Conservation (phyloP, 257 asterid genomes). For the Ilex aquifolium region DNA sequence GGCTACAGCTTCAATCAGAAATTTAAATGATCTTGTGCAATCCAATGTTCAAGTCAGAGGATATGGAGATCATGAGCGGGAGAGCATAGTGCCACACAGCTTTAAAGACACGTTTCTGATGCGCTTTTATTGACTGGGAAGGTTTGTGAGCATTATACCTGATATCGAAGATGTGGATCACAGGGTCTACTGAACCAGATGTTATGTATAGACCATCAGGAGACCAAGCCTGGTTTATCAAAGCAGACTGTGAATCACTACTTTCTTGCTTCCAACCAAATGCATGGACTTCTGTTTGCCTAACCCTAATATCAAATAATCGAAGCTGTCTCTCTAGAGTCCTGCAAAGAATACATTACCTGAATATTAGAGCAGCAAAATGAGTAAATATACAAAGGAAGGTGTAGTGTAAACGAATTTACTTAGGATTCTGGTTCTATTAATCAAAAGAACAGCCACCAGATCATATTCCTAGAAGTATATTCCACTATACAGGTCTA, state of each 20-base stretch:
- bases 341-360: too few relatives aligned
- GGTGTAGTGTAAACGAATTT: too few relatives aligned
- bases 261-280: constrained; percentile 93
- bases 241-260: constrained; percentile 84
- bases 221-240: constrained; percentile 87
- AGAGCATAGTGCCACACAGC: constrained; percentile 58
- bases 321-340: too few relatives aligned
- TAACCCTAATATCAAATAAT: too few relatives aligned
- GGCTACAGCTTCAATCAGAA: too few relatives aligned
- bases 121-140: constrained; percentile 69
- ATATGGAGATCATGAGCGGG: constrained; percentile 80
- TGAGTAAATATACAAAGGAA: too few relatives aligned
- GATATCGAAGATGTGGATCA: constrained; percentile 75
- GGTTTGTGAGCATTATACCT: constrained; percentile 57
- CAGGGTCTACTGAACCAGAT: constrained; percentile 89
- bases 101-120: constrained; percentile 87
- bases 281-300: constrained; percentile 1
- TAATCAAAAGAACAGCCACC: too few relatives aligned
- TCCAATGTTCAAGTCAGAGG: constrained; percentile 82
- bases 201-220: constrained; percentile 77
- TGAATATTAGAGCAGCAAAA: too few relatives aligned
- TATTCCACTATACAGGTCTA: too few relatives aligned
- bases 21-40: constrained; percentile 37
- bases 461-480: too few relatives aligned
- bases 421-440: too few relatives aligned